Percentiles rank a stretch among this genome's conserved stretches.
Conservation (phyloP, 1,139 yeast genomes). For the Meyerozyma athensensis region DNA sequence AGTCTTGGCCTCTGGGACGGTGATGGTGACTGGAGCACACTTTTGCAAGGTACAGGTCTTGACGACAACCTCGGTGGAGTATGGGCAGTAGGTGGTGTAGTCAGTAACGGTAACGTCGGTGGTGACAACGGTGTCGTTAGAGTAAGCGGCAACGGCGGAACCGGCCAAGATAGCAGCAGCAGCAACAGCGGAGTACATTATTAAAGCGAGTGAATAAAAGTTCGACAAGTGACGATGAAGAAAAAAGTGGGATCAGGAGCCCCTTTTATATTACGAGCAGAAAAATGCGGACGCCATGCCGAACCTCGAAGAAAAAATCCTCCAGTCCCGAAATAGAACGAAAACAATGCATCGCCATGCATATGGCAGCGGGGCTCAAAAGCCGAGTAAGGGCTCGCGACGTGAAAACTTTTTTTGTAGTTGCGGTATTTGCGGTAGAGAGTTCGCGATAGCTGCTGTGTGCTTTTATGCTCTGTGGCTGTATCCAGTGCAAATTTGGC, state of each 20-base stretch:
- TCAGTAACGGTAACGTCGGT: constrained; percentile 44
- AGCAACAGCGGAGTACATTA: constrained; percentile 12
- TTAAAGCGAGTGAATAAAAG: constrained; percentile 10
- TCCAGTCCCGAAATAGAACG: constrained; percentile 1
- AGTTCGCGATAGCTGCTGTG: no score
- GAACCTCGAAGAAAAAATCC: background rate
- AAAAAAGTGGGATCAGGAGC: constrained; percentile 5
- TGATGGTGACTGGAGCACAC: constrained; percentile 35
- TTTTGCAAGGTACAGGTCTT: constrained; percentile 33
- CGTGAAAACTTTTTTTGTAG: background rate
- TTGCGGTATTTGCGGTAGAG: background rate
- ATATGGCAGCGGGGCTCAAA: background rate
- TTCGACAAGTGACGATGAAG: background rate
- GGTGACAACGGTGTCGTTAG: constrained; percentile 18
- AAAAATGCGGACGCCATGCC: background rate
- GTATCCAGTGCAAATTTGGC: no score
- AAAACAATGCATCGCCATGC: constrained; percentile 1
- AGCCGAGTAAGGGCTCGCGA: background rate
- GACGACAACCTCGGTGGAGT: constrained; percentile 46
- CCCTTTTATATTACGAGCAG: constrained; percentile 2
- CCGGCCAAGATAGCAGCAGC: constrained; percentile 11
- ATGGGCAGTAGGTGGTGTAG: constrained; percentile 59
- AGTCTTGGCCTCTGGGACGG: constrained; percentile 50
- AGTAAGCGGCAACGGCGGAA: constrained; percentile 11
- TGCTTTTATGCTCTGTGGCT: no score